Evolutionary conservation across 352 stramenopile species (phyloP).

Genomic region (Pythium aphanidermatum): DNA sequence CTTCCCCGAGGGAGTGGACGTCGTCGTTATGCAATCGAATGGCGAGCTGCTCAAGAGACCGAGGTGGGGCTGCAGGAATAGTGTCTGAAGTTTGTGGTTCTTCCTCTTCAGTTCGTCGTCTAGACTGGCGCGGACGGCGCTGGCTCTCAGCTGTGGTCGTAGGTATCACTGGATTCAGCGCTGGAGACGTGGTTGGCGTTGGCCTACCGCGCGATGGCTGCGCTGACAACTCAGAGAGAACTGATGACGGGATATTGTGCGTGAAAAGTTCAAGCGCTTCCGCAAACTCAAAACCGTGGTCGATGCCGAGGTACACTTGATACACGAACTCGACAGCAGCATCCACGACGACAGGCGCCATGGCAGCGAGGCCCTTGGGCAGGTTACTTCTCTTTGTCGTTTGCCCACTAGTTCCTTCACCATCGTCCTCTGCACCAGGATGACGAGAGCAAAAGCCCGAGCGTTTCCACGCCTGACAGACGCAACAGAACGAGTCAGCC

Average conservation of each 20-base stretch:
- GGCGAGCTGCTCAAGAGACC: constrained; percentile 25
- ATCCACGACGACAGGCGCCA: constrained; percentile 63
- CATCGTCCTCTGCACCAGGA: constrained; percentile 39
- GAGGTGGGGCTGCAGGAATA: background rate
- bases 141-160: too few relatives aligned
- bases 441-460: constrained; percentile 78
- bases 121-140: background rate
- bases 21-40: constrained; percentile 86
- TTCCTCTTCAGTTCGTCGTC: background rate
- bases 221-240: constrained; percentile 34
- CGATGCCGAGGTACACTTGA: constrained; percentile 49
- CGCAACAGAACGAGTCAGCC: background rate
- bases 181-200: background rate
- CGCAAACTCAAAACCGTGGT: constrained; percentile 69
- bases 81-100: background rate
- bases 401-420: constrained; percentile 2
- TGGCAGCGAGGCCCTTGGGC: constrained; percentile 46
- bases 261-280: constrained; percentile 70
- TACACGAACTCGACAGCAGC: constrained; percentile 72
- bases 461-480: constrained; percentile 60
- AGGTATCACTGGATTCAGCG: background rate
- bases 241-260: constrained; percentile 36
- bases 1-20: constrained; percentile 67
- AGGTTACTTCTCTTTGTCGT: constrained; percentile 48
- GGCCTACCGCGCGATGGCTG: background rate